phyloP scores from a whole-genome alignment of 2,329 filamentous ascomycete genomes.

The Aspergillus unguis region DNA sequence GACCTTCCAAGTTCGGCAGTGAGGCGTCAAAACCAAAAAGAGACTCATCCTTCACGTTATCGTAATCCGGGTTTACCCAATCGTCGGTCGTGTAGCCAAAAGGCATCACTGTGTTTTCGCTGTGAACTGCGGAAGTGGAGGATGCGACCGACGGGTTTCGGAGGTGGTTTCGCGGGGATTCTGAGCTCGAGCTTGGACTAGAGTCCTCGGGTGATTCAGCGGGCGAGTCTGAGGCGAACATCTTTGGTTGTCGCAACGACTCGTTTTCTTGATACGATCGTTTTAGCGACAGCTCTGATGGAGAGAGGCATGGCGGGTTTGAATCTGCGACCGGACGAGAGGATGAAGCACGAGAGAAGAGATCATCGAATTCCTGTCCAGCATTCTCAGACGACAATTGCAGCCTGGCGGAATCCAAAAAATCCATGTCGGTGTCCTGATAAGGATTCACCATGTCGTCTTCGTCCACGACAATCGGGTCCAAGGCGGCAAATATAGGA shows the following conservation, averaged over 20 bases:
- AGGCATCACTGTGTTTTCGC: slow-evolving; percentile 34
- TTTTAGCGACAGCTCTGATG: slow-evolving; percentile 26
- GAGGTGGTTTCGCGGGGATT: slow-evolving; percentile 40
- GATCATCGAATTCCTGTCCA: slow-evolving; percentile 42
- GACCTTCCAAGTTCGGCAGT: slow-evolving; percentile 32
- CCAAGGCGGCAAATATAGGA: slow-evolving; percentile 36
- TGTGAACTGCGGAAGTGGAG: slow-evolving; percentile 39
- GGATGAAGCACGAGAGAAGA: slow-evolving; percentile 36
- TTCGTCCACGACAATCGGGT: slow-evolving; percentile 43
- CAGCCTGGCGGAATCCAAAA: slow-evolving; percentile 38
- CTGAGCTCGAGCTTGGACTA: slow-evolving; percentile 43
- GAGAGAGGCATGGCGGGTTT: slow-evolving; percentile 30
- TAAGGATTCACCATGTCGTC: slow-evolving; percentile 43
- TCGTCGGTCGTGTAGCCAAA: slow-evolving; percentile 35
- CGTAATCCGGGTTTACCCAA: slow-evolving; percentile 38
- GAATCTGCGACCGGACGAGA: slow-evolving; percentile 28
- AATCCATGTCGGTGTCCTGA: slow-evolving; percentile 43
- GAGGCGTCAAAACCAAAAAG: slow-evolving; percentile 39
- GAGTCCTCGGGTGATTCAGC: slow-evolving; percentile 45
- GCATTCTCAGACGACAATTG: slow-evolving; percentile 36
- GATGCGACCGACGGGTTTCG: slow-evolving; percentile 43
- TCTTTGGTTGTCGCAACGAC: slow-evolving; percentile 31
- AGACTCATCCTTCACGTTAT: slow-evolving; percentile 38
- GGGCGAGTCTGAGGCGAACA: slow-evolving; percentile 38
- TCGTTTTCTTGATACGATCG: slow-evolving; percentile 33